Evolutionary conservation across 768 basidiomycete genomes (phyloP), one percentile per base, ranked within the genome.

Genomic region (Asterophora lycoperdoides): DNA sequence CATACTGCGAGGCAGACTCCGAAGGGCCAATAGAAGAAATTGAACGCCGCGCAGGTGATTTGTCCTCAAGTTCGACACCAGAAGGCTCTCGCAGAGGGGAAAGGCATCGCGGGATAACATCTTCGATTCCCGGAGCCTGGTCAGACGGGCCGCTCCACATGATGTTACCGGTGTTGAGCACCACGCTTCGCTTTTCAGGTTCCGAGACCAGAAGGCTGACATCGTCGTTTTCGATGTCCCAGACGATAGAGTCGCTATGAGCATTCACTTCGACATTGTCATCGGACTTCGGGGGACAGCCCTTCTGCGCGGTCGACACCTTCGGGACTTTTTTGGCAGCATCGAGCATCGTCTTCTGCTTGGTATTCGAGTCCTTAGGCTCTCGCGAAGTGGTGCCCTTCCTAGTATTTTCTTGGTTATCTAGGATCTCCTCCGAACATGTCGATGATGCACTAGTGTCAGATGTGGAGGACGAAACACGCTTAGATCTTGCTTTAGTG

Each of bases 1-100:
- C 55, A 18, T 23, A 14, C 55, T 80, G 81, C 23, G 81, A 83
- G 23, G 76, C 80, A 20, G 81, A 83, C 43, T 83, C 72, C 7
- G 76, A 83, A 8, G 81, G 66, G 23, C 65, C 60, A n/a, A 68
- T 56, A 20, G 64, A 62, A 20, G 60, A 57, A 39, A 51, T 56
- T 10, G 55, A 56, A 20, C 58, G 53, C 32, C 55, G 45, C 14
- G 13, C 28, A n/a, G 28, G 23, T 41, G 38, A 11, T 11, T 19
- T 8, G 7, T 33, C 23, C 10, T 15, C 8, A 8, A 9, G 23
- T 18, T 49, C 44, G 11, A 26, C 18, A n/a, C 39, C 47, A 2
- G 55, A 39, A 23, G 41, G 28, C 15, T 10, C 32, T 41, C 41
- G 37, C 9, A 2, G 15, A 26, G 7, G 8, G 19, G 42, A 32